A percentile compares a stretch with the other conserved stretches of the same genome.
These are phyloP conservation scores for Phytomonas francai DNA, from an alignment of 208 protist species.

Conservation along the genomic window DNA sequence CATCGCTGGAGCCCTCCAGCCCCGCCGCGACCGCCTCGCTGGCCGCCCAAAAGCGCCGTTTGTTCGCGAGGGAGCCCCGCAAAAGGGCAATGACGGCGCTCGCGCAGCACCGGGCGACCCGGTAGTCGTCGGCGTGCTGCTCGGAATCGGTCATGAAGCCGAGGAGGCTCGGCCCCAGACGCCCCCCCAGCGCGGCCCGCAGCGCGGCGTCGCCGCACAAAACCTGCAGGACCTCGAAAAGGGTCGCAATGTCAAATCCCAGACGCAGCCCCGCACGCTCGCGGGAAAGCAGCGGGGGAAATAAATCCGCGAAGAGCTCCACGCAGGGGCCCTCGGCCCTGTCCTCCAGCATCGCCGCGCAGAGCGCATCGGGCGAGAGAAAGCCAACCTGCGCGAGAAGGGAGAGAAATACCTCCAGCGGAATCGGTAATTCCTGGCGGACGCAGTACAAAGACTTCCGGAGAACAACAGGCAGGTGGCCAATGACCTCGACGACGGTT, in stretches of 20 bases:
- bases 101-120: conserved; percentile 56
- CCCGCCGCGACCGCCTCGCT: conserved; percentile 35
- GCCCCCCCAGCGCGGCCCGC: conserved; percentile 43
- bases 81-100: conserved; percentile 73
- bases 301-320: conserved; percentile 25
- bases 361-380: conserved; percentile 21
- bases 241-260: conserved; percentile 40
- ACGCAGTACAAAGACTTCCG: conserved; percentile 64
- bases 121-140: conserved; percentile 61
- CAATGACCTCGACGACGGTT: conserved; percentile 26
- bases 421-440: conserved; percentile 24
- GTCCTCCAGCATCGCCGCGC: conserved; percentile 20
- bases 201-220: conserved; percentile 36
- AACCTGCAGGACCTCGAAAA: conserved; percentile 58
- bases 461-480: conserved; percentile 41
- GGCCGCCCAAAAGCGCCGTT: conserved; percentile 48
- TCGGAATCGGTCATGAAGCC: conserved; percentile 39
- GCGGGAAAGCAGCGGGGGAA: conserved; percentile 12
- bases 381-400: conserved; percentile 28
- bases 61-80: conserved; percentile 68
- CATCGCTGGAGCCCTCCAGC: conserved; percentile 50
- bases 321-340: conserved; percentile 33
- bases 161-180: conserved; percentile 35
- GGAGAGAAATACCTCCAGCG: conserved; percentile 47
- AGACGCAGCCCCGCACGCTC: conserved; percentile 27